phyloP scores from a whole-genome alignment of 768 basidiomycete genomes.

The Kwoniella sp. region DNA sequence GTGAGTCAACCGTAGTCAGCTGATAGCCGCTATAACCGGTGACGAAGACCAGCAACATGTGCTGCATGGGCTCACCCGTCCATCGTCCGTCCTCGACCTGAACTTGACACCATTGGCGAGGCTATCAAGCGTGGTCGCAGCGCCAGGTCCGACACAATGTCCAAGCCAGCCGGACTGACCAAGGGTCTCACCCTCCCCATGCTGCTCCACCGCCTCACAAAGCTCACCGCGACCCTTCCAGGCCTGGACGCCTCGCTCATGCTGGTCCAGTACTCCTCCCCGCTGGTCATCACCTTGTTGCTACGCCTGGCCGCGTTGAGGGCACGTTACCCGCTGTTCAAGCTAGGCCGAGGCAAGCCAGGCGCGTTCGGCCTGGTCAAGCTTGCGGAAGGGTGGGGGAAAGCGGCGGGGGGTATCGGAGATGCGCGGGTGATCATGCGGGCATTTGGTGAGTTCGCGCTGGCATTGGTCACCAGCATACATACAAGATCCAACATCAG shows the following conservation, averaged over 20 bases:
- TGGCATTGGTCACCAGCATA: no score
- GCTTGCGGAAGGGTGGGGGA: conserved; percentile 31
- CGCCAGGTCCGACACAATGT: no score
- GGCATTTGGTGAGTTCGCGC: conserved; percentile 38
- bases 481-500: no score
- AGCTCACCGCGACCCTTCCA: conserved; percentile 33
- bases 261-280: conserved; percentile 45
- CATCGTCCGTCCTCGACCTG: no score
- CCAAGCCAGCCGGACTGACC: no score
- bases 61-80: no score
- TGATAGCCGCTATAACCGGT: conserved; percentile 1
- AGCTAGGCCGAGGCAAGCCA: neutral
- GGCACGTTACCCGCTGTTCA: conserved; percentile 11
- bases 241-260: conserved; percentile 48
- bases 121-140: neutral
- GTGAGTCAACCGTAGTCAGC: no score
- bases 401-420: conserved; percentile 31
- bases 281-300: conserved; percentile 40
- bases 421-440: conserved; percentile 48
- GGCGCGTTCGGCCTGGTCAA: conserved; percentile 11
- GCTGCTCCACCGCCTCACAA: conserved; percentile 12
- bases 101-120: neutral
- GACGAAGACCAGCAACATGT: neutral
- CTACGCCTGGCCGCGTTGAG: conserved; percentile 29
- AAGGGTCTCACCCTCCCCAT: neutral